These are phyloP conservation scores for Rhodosporidiobolus odoratus DNA, from an alignment of 768 basidiomycete species.

Conservation along the genomic window DNA sequence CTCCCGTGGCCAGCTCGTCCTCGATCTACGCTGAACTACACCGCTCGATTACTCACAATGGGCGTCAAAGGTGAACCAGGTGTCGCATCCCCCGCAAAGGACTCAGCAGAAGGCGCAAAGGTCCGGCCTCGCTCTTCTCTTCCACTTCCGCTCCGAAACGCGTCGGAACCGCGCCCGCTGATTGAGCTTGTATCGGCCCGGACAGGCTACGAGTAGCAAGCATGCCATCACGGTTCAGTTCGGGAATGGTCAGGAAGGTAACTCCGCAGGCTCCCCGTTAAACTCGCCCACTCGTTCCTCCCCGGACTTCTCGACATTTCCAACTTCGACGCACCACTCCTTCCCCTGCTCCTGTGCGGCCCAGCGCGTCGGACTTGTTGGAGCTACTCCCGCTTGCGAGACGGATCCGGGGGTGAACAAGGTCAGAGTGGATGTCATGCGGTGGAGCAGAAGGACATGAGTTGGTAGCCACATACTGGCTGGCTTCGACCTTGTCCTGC, in stretches of 20 bases:
- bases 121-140: background rate
- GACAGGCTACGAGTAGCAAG: background rate
- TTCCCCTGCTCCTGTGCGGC: background rate
- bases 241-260: too few species aligned
- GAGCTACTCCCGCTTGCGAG: too few species aligned
- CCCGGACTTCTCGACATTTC: background rate
- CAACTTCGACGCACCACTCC: background rate
- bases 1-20: background rate
- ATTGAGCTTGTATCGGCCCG: too few species aligned
- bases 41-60: background rate
- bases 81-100: background rate
- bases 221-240: too few species aligned
- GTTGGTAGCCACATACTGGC: too few species aligned
- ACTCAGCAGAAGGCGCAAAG: background rate
- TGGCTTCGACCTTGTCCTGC: too few species aligned
- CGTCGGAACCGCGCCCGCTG: background rate
- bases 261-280: too few species aligned
- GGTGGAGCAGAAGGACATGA: too few species aligned
- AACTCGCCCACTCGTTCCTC: background rate
- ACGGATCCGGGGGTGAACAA: too few species aligned
- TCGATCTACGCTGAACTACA: too few species aligned
- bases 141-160: background rate
- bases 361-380: too few species aligned
- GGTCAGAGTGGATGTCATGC: too few species aligned
- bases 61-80: conserved; percentile 10